Conservation (phyloP, 208 protist species). For the Crithidia bombi region DNA sequence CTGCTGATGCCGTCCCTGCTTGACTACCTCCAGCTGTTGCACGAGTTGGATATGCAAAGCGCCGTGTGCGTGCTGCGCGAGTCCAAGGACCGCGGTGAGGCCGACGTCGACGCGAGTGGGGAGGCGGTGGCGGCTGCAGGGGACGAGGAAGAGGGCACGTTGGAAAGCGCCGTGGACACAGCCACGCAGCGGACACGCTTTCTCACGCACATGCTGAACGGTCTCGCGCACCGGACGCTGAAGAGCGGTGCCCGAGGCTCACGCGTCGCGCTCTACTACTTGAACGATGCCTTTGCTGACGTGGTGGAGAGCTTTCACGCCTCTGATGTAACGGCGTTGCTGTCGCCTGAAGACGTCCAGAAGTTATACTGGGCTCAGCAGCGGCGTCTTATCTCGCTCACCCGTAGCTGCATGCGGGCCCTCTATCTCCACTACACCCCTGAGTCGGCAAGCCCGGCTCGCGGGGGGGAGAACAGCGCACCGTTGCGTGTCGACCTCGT, state of each 20-base stretch:
- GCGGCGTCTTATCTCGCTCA: constrained; percentile 20
- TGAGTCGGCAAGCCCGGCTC: neutral
- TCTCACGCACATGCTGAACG: constrained; percentile 16
- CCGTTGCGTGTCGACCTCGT: too few species aligned
- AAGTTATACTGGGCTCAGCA: constrained; percentile 36
- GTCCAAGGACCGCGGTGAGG: neutral
- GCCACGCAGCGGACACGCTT: constrained; percentile 6
- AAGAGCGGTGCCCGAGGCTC: constrained; percentile 17
- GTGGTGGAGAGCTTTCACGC: constrained; percentile 6
- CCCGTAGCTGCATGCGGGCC: constrained; percentile 25
- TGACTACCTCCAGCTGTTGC: constrained; percentile 22
- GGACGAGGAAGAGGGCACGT: neutral
- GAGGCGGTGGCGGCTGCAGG: neutral
- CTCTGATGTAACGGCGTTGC: neutral
- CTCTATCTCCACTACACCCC: constrained; percentile 25
- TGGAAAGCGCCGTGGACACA: neutral
- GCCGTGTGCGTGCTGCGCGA: neutral
- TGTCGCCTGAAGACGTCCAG: neutral
- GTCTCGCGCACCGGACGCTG: constrained; percentile 14
- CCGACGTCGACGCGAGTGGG: neutral
- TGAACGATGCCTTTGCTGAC: constrained; percentile 12
- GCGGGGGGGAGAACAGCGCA: too few species aligned
- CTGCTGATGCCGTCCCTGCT: constrained; percentile 28
- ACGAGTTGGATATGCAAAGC: constrained; percentile 20
- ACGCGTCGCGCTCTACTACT: constrained; percentile 33